Conservation (phyloP, 192 early-diverging fungal genomes). For the Coemansia sp. region DNA sequence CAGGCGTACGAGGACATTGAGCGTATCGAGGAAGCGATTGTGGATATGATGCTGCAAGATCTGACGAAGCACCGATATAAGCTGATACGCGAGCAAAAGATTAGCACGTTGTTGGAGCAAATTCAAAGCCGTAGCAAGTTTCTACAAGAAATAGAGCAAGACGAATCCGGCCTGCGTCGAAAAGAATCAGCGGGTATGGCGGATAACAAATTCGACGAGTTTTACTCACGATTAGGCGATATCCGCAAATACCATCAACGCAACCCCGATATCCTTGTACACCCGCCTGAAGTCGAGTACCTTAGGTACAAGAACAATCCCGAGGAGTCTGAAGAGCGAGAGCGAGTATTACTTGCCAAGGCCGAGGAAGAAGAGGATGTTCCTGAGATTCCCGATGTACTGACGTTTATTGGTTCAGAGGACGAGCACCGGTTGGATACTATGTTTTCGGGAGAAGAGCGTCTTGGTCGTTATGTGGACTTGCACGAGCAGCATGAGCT, state of each 20-base stretch:
- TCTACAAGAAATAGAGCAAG: constrained; percentile 68
- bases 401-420: constrained; percentile 53
- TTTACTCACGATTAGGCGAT: constrained; percentile 79
- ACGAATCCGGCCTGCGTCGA: constrained; percentile 70
- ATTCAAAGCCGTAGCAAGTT: constrained; percentile 69
- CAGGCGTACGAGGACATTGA: constrained; percentile 89
- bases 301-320: constrained; percentile 55
- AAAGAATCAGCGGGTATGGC: constrained; percentile 73
- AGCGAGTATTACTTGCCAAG: constrained; percentile 34
- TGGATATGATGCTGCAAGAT: constrained; percentile 76
- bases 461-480: constrained; percentile 82
- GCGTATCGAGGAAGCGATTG: constrained; percentile 85
- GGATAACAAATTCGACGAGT: constrained; percentile 77
- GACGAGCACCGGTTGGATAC: constrained; percentile 64
- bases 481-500: constrained; percentile 75
- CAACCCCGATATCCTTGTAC: constrained; percentile 75
- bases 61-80: constrained; percentile 82
- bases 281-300: constrained; percentile 83
- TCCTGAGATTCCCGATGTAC: constrained; percentile 4
- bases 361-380: constrained; percentile 16
- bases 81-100: constrained; percentile 79
- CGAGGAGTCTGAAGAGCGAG: constrained; percentile 57
- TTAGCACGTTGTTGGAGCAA: constrained; percentile 69
- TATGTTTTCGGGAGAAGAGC: constrained; percentile 93
- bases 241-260: constrained; percentile 82